phyloP scores from a whole-genome alignment of 2,329 filamentous ascomycete genomes.

The Boeremia lycopersici region DNA sequence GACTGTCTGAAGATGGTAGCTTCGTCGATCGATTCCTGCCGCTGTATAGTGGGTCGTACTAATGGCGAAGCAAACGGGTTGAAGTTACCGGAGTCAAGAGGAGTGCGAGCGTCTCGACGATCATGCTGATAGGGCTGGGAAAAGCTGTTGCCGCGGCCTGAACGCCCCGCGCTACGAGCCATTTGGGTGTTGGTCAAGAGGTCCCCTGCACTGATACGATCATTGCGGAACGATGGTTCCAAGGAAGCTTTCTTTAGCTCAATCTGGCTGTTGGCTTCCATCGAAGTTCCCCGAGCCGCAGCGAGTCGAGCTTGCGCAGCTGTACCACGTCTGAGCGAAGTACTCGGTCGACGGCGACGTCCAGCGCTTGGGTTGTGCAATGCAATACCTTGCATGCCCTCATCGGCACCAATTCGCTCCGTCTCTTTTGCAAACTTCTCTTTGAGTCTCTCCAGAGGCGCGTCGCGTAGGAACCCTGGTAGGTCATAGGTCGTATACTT shows the following conservation, averaged over 20 bases:
- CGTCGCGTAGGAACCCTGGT: slow-evolving; percentile 85
- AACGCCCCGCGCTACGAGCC: slow-evolving; percentile 64
- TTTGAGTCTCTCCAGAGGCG: slow-evolving; percentile 82
- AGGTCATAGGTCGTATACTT: slow-evolving; percentile 90
- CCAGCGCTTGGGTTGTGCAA: slow-evolving; percentile 78
- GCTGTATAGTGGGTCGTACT: slow-evolving; percentile 58
- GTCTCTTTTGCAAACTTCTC: slow-evolving; percentile 89
- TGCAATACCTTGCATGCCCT: slow-evolving; percentile 90
- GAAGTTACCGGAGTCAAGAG: slow-evolving; percentile 52
- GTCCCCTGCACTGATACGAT: slow-evolving; percentile 64
- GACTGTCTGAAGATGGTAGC: slow-evolving; percentile 87
- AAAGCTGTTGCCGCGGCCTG: slow-evolving; percentile 50
- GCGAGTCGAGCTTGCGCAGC: slow-evolving; percentile 69
- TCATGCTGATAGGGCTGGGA: slow-evolving; percentile 56
- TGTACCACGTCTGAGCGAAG: slow-evolving; percentile 75
- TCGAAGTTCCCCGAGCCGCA: slow-evolving; percentile 51
- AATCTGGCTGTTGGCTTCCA: slow-evolving; percentile 29
- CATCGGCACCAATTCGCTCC: slow-evolving; percentile 79
- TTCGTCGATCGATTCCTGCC: slow-evolving; percentile 84
- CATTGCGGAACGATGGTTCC: slow-evolving; percentile 35
- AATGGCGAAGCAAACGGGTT: slow-evolving; percentile 49
- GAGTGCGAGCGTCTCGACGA: slow-evolving; percentile 50
- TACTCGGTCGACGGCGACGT: slow-evolving; percentile 72
- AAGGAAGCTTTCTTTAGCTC: slow-evolving; percentile 32
- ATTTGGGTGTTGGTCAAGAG: slow-evolving; percentile 78